Evolutionary conservation across 2,329 filamentous ascomycete genomes (phyloP).

Genomic region (Elsinoe batatas): DNA sequence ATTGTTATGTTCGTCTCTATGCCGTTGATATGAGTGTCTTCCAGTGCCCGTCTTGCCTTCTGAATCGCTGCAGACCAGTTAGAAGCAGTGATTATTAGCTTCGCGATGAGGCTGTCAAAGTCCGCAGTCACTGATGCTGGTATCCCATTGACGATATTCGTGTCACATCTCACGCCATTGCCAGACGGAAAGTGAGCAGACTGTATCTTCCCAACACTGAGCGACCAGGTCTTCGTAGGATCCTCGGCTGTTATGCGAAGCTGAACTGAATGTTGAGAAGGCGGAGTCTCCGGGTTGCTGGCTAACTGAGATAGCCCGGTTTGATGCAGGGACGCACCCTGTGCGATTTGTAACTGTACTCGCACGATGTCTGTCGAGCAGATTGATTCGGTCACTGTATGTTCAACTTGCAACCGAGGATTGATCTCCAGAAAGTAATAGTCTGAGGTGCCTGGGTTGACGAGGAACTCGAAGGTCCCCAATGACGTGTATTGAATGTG

Average conservation of each 20-base stretch:
- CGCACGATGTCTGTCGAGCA: constrained; percentile 46
- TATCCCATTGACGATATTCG: constrained; percentile 36
- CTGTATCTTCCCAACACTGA: constrained; percentile 51
- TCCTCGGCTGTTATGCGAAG: constrained; percentile 50
- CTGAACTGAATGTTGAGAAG: constrained; percentile 42
- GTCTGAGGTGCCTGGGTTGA: constrained; percentile 39
- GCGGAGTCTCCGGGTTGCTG: constrained; percentile 21
- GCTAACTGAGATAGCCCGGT: constrained; percentile 25
- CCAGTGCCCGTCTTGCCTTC: constrained; percentile 47
- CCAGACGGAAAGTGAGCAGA: constrained; percentile 46
- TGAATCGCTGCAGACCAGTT: constrained; percentile 43
- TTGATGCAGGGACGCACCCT: constrained; percentile 36
- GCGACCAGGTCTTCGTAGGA: constrained; percentile 41
- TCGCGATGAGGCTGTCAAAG: constrained; percentile 51
- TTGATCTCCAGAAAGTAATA: constrained; percentile 55
- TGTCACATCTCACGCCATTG: constrained; percentile 50
- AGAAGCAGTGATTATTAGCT: constrained; percentile 47
- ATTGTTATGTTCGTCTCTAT: constrained; percentile 50
- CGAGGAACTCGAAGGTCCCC: constrained; percentile 56
- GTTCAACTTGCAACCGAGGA: constrained; percentile 51
- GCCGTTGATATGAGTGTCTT: constrained; percentile 46
- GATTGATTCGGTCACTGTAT: constrained; percentile 51
- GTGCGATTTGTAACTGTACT: constrained; percentile 44
- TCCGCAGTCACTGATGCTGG: constrained; percentile 41
- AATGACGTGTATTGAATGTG: constrained; percentile 46